Conservation (phyloP, 148 eudicot genomes). For the Persicaria maculosa region DNA sequence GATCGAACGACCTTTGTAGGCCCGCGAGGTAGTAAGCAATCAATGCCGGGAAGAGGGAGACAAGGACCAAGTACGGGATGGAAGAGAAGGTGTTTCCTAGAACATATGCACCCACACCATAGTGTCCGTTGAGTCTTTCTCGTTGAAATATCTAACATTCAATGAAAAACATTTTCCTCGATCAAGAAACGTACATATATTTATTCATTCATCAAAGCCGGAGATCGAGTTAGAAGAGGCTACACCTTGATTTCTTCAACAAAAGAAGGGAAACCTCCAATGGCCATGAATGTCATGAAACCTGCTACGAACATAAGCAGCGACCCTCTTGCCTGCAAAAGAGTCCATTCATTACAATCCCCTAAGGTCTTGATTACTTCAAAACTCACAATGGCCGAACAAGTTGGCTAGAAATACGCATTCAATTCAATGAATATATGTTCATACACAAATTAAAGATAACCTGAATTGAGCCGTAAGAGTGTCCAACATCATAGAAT, state of each 20-base stretch:
- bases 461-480: slow-evolving; percentile 40
- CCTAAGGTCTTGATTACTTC: too few relatives aligned
- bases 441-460: too few relatives aligned
- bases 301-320: slow-evolving; percentile 35
- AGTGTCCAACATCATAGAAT: slow-evolving; percentile 33
- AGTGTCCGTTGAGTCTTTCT: slow-evolving; percentile 55
- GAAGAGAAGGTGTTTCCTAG: slow-evolving; percentile 51
- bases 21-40: slow-evolving; percentile 45
- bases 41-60: slow-evolving; percentile 35
- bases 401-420: too few relatives aligned
- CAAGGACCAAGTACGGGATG: slow-evolving; percentile 38
- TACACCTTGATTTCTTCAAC: slow-evolving; percentile 56
- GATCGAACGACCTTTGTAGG: slow-evolving; percentile 37
- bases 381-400: too few relatives aligned
- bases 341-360: too few relatives aligned
- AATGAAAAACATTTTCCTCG: too few relatives aligned
- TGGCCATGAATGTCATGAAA: slow-evolving; percentile 60
- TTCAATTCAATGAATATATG: too few relatives aligned
- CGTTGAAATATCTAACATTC: slow-evolving; percentile 35
- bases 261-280: slow-evolving; percentile 79
- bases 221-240: too few relatives aligned
- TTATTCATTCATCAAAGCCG: not conserved
- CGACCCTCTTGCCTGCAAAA: slow-evolving; percentile 31
- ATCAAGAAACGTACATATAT: not conserved
- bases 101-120: slow-evolving; percentile 39